phyloP scores from a whole-genome alignment of 2,329 filamentous ascomycete species.

The Alternaria triticimaculans region DNA sequence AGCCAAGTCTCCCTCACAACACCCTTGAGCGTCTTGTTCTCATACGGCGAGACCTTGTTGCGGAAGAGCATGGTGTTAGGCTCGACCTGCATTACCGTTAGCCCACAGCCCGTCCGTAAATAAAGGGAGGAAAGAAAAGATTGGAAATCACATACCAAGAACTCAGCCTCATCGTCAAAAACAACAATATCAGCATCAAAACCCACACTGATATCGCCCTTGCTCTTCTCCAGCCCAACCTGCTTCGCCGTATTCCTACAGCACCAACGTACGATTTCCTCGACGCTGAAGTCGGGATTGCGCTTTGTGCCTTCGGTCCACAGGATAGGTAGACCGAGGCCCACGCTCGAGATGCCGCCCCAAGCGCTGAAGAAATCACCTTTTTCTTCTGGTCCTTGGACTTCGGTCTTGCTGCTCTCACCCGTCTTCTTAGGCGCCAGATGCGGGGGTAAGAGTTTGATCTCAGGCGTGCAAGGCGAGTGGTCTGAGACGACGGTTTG shows the following conservation, averaged over 20 bases:
- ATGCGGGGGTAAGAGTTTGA: conserved; percentile 82
- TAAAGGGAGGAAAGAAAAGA: background rate
- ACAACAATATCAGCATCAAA: conserved; percentile 92
- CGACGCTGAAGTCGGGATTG: conserved; percentile 62
- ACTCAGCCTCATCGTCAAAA: conserved; percentile 84
- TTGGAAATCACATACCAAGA: conserved; percentile 63
- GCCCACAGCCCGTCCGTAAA: background rate
- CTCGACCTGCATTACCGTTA: conserved; percentile 45
- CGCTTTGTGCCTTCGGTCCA: conserved; percentile 76
- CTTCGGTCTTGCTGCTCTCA: conserved; percentile 37
- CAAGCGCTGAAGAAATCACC: conserved; percentile 96
- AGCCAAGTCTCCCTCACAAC: conserved; percentile 87
- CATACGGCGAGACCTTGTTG: conserved; percentile 91
- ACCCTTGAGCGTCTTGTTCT: conserved; percentile 78
- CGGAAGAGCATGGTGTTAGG: conserved; percentile 89
- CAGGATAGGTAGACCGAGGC: conserved; percentile 88
- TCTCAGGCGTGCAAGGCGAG: conserved; percentile 91
- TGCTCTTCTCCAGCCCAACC: conserved; percentile 80
- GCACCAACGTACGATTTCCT: conserved; percentile 86
- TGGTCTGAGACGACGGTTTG: conserved; percentile 93
- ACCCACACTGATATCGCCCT: conserved; percentile 81
- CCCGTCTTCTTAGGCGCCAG: conserved; percentile 60
- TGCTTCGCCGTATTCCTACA: conserved; percentile 85
- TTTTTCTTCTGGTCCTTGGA: conserved; percentile 51
- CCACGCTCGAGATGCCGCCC: conserved; percentile 95